phyloP scores from a whole-genome alignment of 2,329 filamentous ascomycete genomes.

The Penicillium sp. region DNA sequence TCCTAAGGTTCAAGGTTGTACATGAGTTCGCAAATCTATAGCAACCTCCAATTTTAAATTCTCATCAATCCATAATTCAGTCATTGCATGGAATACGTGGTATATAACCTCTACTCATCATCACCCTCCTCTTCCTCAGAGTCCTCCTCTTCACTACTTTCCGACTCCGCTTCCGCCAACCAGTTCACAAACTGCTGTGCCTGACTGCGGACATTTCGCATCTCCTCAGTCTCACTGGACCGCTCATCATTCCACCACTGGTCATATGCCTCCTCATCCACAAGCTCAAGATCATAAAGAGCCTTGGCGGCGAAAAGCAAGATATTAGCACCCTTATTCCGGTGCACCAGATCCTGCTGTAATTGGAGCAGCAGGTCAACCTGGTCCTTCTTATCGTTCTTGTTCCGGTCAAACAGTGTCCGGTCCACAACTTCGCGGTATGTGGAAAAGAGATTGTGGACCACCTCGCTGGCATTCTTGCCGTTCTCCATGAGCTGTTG shows the following conservation, averaged over 20 bases:
- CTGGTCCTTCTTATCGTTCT: conserved; percentile 64
- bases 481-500: conserved; percentile 64
- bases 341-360: conserved; percentile 73
- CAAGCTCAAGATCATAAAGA: conserved; percentile 77
- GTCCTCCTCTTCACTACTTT: conserved; percentile 49
- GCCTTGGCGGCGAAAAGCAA: conserved; percentile 79
- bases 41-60: background rate
- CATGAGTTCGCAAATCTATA: background rate
- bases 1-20: too few relatives aligned
- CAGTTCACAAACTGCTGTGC: conserved; percentile 80
- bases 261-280: conserved; percentile 86
- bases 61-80: conserved; percentile 1
- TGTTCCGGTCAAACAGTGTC: conserved; percentile 59
- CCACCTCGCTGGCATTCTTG: conserved; percentile 64
- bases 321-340: conserved; percentile 64
- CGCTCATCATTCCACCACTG: conserved; percentile 83
- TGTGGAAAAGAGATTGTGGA: conserved; percentile 62
- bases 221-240: conserved; percentile 65
- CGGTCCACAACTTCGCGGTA: conserved; percentile 63
- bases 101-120: conserved; percentile 6
- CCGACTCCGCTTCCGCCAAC: conserved; percentile 75
- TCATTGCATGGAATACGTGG: background rate
- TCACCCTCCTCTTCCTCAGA: conserved; percentile 36
- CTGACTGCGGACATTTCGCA: conserved; percentile 70
- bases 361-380: conserved; percentile 79